phyloP scores from a whole-genome alignment of 2,329 filamentous ascomycete genomes.

The Thyridium curvatum region DNA sequence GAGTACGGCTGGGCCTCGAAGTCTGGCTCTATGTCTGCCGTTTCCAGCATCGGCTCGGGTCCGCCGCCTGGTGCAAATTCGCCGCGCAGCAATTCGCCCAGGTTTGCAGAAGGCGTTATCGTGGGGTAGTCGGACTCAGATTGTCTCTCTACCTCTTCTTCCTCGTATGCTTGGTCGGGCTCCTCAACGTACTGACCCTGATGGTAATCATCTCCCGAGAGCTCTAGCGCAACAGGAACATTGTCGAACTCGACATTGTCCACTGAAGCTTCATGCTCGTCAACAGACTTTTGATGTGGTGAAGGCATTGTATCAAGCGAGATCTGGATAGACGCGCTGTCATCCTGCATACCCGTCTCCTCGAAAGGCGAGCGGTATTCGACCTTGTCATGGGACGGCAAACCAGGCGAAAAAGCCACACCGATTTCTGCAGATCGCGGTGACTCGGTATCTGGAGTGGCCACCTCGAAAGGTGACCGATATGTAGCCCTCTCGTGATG shows the following conservation, averaged over 20 bases:
- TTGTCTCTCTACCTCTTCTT: no score
- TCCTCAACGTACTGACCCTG: no score
- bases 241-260: conserved; percentile 12
- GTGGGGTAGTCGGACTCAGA: no score
- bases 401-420: conserved; percentile 1
- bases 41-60: background rate
- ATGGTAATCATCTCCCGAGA: conserved; percentile 15
- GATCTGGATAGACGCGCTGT: conserved; percentile 31
- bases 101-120: no score
- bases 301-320: conserved; percentile 27
- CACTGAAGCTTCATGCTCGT: no score
- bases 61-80: background rate
- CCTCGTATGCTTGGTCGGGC: no score
- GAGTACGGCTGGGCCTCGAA: conserved; percentile 34
- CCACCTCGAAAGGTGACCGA: conserved; percentile 11
- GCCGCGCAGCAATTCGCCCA: no score
- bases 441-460: background rate
- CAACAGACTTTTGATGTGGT: background rate
- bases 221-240: conserved; percentile 3
- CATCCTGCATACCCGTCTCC: conserved; percentile 30
- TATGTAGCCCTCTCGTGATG: conserved; percentile 9
- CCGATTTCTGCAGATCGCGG: background rate
- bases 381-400: conserved; percentile 18
- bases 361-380: conserved; percentile 47
- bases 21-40: conserved; percentile 9